phyloP scores from a whole-genome alignment of 345 rosid genomes.

The Dipteronia sinensis region DNA sequence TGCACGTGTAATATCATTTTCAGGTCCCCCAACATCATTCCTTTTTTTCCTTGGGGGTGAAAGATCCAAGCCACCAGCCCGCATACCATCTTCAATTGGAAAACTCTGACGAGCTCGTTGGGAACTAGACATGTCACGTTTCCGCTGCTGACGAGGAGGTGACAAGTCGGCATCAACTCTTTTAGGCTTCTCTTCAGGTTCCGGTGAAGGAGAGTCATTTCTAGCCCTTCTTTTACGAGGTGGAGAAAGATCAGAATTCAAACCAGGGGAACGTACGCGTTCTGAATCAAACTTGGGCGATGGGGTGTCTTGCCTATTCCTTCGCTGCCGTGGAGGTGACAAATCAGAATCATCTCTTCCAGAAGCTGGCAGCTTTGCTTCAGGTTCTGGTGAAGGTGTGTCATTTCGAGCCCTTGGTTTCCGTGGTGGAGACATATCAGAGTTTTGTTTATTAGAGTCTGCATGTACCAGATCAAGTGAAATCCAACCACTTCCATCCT shows the following conservation, averaged over 20 bases:
- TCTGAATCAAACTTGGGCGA: slow-evolving; percentile 30
- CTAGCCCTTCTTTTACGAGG: slow-evolving; percentile 49
- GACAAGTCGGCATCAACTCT: slow-evolving; percentile 37
- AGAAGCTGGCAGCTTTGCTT: slow-evolving; percentile 20
- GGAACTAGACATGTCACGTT: slow-evolving; percentile 25
- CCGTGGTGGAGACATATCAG: slow-evolving; percentile 72
- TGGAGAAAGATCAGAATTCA: slow-evolving; percentile 61
- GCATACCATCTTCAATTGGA: slow-evolving; percentile 11
- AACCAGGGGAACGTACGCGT: background rate
- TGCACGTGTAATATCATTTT: slow-evolving; percentile 19
- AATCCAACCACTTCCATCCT: slow-evolving; percentile 98
- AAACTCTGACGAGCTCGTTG: slow-evolving; percentile 18
- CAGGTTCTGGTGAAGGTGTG: slow-evolving; percentile 62
- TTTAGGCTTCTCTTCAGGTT: slow-evolving; percentile 34
- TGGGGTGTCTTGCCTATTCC: slow-evolving; percentile 41
- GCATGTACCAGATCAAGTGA: slow-evolving; percentile 38
- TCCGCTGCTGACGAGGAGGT: slow-evolving; percentile 31
- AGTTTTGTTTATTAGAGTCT: slow-evolving; percentile 13
- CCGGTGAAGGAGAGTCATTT: slow-evolving; percentile 62
- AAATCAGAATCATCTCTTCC: slow-evolving; percentile 47
- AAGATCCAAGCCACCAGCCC: slow-evolving; percentile 43
- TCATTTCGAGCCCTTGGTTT: slow-evolving; percentile 52
- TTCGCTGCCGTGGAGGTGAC: slow-evolving; percentile 47
- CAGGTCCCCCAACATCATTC: slow-evolving; percentile 15
- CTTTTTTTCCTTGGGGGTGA: slow-evolving; percentile 53